Percentiles rank a stretch among this genome's conserved stretches.
These are phyloP conservation scores for Globisporangium solare DNA, from an alignment of 352 stramenopile genomes.

Conservation along the genomic window DNA sequence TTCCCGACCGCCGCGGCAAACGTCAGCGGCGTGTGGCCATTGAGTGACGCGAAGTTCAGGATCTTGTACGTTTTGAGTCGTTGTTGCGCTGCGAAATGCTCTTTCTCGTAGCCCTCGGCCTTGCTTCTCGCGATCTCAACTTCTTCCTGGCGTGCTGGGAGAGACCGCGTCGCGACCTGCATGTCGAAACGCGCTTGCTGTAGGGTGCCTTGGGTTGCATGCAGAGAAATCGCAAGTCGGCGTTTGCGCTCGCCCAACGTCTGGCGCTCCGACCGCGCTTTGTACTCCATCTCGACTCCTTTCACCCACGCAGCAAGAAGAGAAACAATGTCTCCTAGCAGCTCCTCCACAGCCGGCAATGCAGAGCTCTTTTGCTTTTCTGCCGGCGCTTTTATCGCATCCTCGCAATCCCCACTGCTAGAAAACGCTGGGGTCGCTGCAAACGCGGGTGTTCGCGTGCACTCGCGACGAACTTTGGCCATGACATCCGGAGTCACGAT, in stretches of 20 bases:
- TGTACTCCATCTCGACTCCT: constrained; percentile 75
- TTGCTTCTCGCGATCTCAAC: constrained; percentile 30
- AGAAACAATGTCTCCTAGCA: constrained; percentile 43
- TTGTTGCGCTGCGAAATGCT: constrained; percentile 38
- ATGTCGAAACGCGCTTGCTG: constrained; percentile 46
- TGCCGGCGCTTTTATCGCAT: constrained; percentile 3
- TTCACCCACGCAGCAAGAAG: constrained; percentile 66
- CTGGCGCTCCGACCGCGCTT: constrained; percentile 45
- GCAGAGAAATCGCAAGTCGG: constrained; percentile 36
- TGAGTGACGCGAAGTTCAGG: constrained; percentile 49
- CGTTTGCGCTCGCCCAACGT: constrained; percentile 52
- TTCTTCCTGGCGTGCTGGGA: constrained; percentile 64
- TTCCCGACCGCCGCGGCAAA: constrained; percentile 70
- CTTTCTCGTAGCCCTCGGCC: constrained; percentile 26
- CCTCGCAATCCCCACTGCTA: background rate
- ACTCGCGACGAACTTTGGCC: constrained; percentile 73
- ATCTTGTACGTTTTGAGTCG: constrained; percentile 44
- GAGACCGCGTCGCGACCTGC: constrained; percentile 53
- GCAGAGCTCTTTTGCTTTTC: constrained; percentile 12
- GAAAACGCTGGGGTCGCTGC: constrained; percentile 15
- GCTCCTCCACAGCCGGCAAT: constrained; percentile 27
- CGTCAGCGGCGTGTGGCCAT: constrained; percentile 63
- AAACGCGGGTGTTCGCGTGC: constrained; percentile 47
- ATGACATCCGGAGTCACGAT: constrained; percentile 59
- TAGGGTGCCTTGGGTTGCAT: constrained; percentile 27